Evolutionary conservation across 2,329 filamentous ascomycete species (phyloP), one percentile per base, ranked within the genome.

Genomic region (Aspergillus sp.): DNA sequence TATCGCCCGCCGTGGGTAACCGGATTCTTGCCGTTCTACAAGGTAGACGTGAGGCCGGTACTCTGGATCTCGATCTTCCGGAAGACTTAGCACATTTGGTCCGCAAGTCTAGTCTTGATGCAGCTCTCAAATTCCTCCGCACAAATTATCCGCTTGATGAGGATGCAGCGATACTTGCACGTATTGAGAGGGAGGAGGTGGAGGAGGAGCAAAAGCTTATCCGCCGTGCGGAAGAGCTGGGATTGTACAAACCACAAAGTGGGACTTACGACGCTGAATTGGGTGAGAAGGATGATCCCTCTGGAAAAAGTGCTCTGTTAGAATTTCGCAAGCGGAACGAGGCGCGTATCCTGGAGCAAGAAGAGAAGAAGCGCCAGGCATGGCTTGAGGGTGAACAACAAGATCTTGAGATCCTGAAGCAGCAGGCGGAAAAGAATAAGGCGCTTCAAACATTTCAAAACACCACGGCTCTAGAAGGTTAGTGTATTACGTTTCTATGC

Each of bases 381-480:
- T 81, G 79, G 77, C 69, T 79, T 23, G 62, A 69, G 7, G 73
- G 73, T n/a, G 79, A 80, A 53, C 69, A 72, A 25, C 60, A 64
- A 50, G 63, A 71, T 33, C 58, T 56, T 10, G 67, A 69, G 49
- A 60, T 57, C 41, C 19, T 67, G 35, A 55, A 58, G 49, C 60
- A 53, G 15, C 60, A 64, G 44, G 46, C 66, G 15, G 59, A 63
- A 45, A 61, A 58, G 45, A 69, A 65, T 48, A 71, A 61, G 30
- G 57, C 62, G 20, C 49, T 71, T 45, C 64, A 68, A 50, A 62
- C 64, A 43, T 68, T 63, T 44, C 60, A 69, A 33, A 62, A 65
- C 17, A 51, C 60, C 6, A 60, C 61, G 20, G 57, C 69, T 23
- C 53, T 64, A 30, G 68, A 71, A 41, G 64, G 69, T 70, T 56